Percentiles rank a stretch among this genome's conserved stretches.
phyloP scores from a whole-genome alignment of 2,329 filamentous ascomycete species.

The Diaporthe nobilis region DNA sequence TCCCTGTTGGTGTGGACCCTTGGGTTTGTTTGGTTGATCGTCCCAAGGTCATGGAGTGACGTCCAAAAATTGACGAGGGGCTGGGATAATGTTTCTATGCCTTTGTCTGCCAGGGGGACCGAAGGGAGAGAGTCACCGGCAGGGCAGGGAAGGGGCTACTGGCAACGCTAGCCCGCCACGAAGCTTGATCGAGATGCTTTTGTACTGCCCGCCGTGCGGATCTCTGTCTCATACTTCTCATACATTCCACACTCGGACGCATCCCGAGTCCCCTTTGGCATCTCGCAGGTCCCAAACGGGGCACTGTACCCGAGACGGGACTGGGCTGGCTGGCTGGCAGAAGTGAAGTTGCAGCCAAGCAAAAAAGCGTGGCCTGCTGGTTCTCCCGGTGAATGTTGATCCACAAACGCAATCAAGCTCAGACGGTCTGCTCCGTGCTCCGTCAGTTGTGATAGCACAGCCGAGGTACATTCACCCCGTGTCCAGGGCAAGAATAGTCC shows the following conservation, averaged over 20 bases:
- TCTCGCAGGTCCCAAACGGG: neutral
- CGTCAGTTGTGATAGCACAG: neutral
- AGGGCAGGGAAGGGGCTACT: slow-evolving; percentile 31
- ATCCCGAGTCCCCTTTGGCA: slow-evolving; percentile 1
- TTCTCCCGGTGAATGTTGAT: neutral
- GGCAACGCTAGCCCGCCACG: slow-evolving; percentile 20
- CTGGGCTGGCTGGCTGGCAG: neutral
- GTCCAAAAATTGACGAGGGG: neutral
- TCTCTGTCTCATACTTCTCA: slow-evolving; percentile 25
- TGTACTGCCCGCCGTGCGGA: slow-evolving; percentile 21
- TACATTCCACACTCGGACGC: slow-evolving; percentile 25
- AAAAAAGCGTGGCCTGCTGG: neutral
- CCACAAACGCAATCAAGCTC: neutral
- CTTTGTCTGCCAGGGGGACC: slow-evolving; percentile 23
- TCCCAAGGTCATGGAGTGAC: neutral
- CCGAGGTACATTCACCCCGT: slow-evolving; percentile 2
- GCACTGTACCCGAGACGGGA: slow-evolving; percentile 22
- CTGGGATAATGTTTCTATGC: slow-evolving; percentile 17
- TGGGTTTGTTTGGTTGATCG: neutral
- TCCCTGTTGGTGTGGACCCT: neutral
- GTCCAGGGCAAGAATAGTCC: slow-evolving; percentile 20
- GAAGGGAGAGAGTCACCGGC: slow-evolving; percentile 24
- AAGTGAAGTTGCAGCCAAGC: neutral
- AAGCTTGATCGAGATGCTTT: slow-evolving; percentile 35
- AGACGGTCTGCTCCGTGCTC: slow-evolving; percentile 28